These are phyloP conservation scores for Maudiozyma barnettii DNA, from an alignment of 805 yeast species.

Conservation along the genomic window DNA sequence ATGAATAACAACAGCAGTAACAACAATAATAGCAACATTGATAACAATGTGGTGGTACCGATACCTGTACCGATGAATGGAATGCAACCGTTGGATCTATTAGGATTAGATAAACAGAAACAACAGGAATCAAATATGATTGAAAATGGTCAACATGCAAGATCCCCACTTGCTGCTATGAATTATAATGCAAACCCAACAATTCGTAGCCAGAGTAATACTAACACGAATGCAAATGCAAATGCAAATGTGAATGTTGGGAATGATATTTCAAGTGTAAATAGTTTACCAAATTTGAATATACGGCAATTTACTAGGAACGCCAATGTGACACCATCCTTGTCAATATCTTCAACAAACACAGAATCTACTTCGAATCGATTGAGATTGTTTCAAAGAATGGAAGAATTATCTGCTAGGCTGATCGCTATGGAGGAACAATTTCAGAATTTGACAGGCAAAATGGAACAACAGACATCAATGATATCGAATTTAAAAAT, in stretches of 20 bases:
- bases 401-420: constrained; percentile 27
- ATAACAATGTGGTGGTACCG: no score
- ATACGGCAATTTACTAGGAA: not conserved
- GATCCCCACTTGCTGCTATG: not conserved
- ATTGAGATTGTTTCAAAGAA: constrained; percentile 24
- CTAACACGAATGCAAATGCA: not conserved
- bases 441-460: constrained; percentile 18
- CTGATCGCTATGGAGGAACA: constrained; percentile 26
- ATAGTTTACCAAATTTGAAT: not conserved
- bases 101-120: no score
- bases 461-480: constrained; percentile 15
- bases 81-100: no score
- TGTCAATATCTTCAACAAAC: constrained; percentile 1
- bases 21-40: no score
- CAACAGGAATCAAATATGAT: no score
- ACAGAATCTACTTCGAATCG: constrained; percentile 4
- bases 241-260: not conserved
- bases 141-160: not conserved
- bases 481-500: constrained; percentile 1
- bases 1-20: no score
- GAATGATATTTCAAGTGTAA: not conserved
- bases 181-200: not conserved
- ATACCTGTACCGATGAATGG: no score
- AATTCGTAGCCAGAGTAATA: not conserved
- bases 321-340: not conserved